Evolutionary conservation across 371 early-diverging fungal species (phyloP).

Genomic region (Nosema granulosis): DNA sequence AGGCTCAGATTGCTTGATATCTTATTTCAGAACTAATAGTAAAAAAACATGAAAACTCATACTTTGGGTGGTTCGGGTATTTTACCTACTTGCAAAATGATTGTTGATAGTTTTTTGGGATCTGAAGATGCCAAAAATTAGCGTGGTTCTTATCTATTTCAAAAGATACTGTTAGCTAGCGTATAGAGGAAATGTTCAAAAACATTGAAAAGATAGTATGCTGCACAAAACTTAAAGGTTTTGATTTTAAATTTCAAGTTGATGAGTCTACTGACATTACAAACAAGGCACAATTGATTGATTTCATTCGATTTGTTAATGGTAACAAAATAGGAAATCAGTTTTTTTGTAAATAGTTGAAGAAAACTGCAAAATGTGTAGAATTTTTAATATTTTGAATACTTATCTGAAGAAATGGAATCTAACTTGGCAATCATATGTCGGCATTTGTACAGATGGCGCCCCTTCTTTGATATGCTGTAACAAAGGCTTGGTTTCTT

Average conservation of each 20-base stretch:
- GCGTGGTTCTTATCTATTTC: neutral
- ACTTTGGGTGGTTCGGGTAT: neutral
- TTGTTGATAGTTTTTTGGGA: neutral
- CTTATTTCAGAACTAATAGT: neutral
- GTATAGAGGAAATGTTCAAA: neutral
- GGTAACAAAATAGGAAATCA: neutral
- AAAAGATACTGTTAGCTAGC: neutral
- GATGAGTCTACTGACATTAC: neutral
- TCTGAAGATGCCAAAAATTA: neutral
- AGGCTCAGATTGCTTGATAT: neutral
- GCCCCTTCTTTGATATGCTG: neutral
- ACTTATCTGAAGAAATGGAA: neutral
- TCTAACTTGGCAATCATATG: neutral
- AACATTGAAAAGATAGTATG: neutral
- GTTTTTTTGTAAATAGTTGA: neutral
- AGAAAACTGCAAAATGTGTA: neutral
- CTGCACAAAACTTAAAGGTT: neutral
- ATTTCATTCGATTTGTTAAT: neutral
- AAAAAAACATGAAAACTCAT: neutral
- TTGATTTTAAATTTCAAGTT: neutral
- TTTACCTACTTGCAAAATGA: neutral
- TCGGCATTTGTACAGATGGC: neutral
- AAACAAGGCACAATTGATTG: neutral
- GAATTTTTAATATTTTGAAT: neutral
- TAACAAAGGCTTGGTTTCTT: neutral